These are phyloP conservation scores for Austroboletus novae-zelandiae DNA, from an alignment of 1,284 basidiomycete genomes.

Conservation along the genomic window DNA sequence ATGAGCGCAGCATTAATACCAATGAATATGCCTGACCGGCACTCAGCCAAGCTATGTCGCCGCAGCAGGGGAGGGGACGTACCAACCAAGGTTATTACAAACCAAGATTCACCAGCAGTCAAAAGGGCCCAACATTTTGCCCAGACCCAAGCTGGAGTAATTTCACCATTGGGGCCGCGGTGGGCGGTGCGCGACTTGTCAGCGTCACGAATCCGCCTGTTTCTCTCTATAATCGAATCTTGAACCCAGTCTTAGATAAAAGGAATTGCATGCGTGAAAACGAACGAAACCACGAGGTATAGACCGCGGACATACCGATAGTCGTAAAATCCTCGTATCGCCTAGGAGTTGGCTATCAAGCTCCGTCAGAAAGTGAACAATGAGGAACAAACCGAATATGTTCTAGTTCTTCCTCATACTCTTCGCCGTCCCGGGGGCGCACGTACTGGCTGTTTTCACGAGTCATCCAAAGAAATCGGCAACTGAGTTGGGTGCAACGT, in stretches of 20 bases:
- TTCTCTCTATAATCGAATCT: conserved; percentile 87
- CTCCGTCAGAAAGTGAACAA: background rate
- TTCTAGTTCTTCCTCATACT: conserved; percentile 34
- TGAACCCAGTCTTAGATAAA: conserved; percentile 81
- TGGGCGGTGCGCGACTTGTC: conserved; percentile 47
- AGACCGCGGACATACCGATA: conserved; percentile 50
- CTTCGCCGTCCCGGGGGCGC: conserved; percentile 21
- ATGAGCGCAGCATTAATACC: conserved; percentile 94
- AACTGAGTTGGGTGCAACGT: background rate
- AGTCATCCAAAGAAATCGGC: conserved; percentile 16
- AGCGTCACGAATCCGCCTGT: conserved; percentile 63
- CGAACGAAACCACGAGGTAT: conserved; percentile 7
- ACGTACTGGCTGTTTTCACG: conserved; percentile 23
- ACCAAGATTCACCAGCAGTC: conserved; percentile 68
- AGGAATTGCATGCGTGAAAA: conserved; percentile 8
- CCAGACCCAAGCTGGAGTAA: conserved; percentile 62
- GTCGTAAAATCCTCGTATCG: conserved; percentile 86
- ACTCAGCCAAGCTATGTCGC: conserved; percentile 1
- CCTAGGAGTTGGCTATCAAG: conserved; percentile 38
- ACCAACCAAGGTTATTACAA: conserved; percentile 87
- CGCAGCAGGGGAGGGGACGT: conserved; percentile 33
- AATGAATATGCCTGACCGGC: conserved; percentile 75
- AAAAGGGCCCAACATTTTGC: conserved; percentile 57
- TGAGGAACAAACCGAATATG: conserved; percentile 26
- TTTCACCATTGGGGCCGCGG: conserved; percentile 50